Evolutionary conservation across 441 rosid genomes (phyloP), one percentile per base, ranked within the genome.

Genomic region (Populus trichocarpa): DNA sequence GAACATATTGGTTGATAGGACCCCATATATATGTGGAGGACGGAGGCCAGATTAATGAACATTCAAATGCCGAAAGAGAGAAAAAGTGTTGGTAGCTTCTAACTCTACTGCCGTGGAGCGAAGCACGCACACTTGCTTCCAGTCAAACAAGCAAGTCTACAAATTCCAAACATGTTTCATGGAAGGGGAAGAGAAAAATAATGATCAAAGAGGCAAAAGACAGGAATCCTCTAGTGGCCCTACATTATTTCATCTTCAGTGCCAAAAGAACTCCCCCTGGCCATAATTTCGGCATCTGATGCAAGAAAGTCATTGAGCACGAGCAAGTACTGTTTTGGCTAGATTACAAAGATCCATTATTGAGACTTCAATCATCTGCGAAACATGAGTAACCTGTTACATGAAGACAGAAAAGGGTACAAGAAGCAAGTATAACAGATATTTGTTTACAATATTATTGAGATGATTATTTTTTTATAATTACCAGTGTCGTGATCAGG

Each of bases 161-260:
- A 79, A 76, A 75, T 73, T 30, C 59, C 75, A 75, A 85, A 78
- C 90, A 76, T 80, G 87, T 85, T 85, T 80, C 86, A 46, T 75
- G 65, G 25, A 35, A 64, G 81, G 80, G 84, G 75, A 78, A 80
- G 38, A 66, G 42, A 26, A 72, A 46, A 67, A 30, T 26, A 72
- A 65, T 71, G 71, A 77, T 75, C 38, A 65, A 61, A 61, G 77
- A 77, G 32, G 75, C 63, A 59, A 70, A 72, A 59, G 70, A 80
- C 75, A 79, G 18, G 71, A 74, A 76, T 50, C 73, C 68, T 32
- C 65, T 9, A 10, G 57, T 70, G 78, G 69, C 73, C 79, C 75
- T 73, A 77, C 82, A 75, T 36, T 74, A 70, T 79, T 72, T 23
- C 61, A 53, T 16, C 61, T 53, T 18, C n/a, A 53, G 22, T 53